A percentile compares a stretch with the other conserved stretches of the same genome.
phyloP scores from a whole-genome alignment of 805 yeast genomes.

The Saccharomycopsis amapae region DNA sequence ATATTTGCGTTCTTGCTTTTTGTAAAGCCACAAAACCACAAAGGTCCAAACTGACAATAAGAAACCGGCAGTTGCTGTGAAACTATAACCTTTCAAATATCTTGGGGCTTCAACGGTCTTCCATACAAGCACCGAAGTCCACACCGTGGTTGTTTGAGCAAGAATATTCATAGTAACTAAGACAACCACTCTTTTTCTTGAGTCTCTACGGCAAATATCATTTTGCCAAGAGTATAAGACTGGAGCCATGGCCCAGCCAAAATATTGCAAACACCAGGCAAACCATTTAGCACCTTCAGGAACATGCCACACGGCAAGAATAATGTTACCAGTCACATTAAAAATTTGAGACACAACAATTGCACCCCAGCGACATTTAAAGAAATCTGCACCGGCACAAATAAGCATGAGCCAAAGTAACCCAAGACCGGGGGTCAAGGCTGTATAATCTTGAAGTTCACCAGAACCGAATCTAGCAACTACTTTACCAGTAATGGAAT shows the following conservation, averaged over 20 bases:
- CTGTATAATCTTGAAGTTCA: slow-evolving; percentile 37
- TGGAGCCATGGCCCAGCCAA: slow-evolving; percentile 59
- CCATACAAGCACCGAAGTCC: slow-evolving; percentile 29
- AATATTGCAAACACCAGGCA: slow-evolving; percentile 53
- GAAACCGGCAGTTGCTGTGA: slow-evolving; percentile 36
- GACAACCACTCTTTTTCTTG: slow-evolving; percentile 46
- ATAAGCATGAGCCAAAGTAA: slow-evolving; percentile 37
- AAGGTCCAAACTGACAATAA: slow-evolving; percentile 25
- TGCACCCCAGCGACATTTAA: slow-evolving; percentile 45
- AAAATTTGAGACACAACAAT: slow-evolving; percentile 41
- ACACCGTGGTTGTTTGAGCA: slow-evolving; percentile 35
- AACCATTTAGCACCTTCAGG: slow-evolving; percentile 55
- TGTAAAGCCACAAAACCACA: slow-evolving; percentile 33
- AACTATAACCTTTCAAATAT: slow-evolving; percentile 30
- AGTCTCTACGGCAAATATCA: slow-evolving; percentile 52
- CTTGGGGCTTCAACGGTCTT: slow-evolving; percentile 51
- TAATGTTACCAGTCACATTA: slow-evolving; percentile 45
- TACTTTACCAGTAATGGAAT: neutral
- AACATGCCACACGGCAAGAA: slow-evolving; percentile 54
- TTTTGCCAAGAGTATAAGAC: slow-evolving; percentile 52
- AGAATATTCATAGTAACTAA: slow-evolving; percentile 50
- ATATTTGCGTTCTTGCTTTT: slow-evolving; percentile 32
- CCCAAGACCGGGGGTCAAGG: slow-evolving; percentile 59
- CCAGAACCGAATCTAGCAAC: slow-evolving; percentile 33
- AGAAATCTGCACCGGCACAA: slow-evolving; percentile 43